phyloP scores from a whole-genome alignment of 495 filamentous ascomycete genomes.

The Penicillium herquei region DNA sequence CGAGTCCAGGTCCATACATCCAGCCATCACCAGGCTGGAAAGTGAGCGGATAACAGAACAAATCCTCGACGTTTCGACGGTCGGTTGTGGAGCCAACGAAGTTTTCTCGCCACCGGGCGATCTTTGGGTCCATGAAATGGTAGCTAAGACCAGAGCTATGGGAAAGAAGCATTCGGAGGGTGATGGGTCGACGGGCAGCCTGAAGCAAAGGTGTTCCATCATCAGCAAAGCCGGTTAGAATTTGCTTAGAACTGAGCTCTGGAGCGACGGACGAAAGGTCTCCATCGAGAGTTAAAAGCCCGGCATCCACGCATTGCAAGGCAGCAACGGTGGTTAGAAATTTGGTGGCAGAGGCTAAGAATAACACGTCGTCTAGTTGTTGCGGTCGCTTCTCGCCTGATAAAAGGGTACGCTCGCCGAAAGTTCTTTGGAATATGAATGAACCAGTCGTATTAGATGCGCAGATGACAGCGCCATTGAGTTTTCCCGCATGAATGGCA shows the following conservation, averaged over 20 bases:
- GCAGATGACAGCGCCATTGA: slow-evolving; percentile 24
- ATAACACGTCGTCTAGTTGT: slow-evolving; percentile 31
- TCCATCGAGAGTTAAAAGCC: slow-evolving; percentile 38
- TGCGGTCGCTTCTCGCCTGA: slow-evolving; percentile 39
- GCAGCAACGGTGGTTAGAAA: slow-evolving; percentile 25
- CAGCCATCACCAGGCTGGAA: slow-evolving; percentile 51
- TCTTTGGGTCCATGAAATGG: slow-evolving; percentile 32
- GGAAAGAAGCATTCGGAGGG: slow-evolving; percentile 45
- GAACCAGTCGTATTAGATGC: slow-evolving; percentile 19
- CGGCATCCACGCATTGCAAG: slow-evolving; percentile 51
- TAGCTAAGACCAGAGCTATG: slow-evolving; percentile 51
- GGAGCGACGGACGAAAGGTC: slow-evolving; percentile 39
- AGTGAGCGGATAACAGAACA: slow-evolving; percentile 35
- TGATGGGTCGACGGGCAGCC: slow-evolving; percentile 31
- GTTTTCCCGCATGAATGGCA: slow-evolving; percentile 25
- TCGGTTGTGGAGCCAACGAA: slow-evolving; percentile 15
- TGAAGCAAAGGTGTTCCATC: slow-evolving; percentile 24
- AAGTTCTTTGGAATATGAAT: slow-evolving; percentile 28
- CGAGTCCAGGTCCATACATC: slow-evolving; percentile 49
- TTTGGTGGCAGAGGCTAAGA: slow-evolving; percentile 26
- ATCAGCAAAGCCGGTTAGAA: slow-evolving; percentile 40
- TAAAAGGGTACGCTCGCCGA: slow-evolving; percentile 33
- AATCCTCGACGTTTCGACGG: slow-evolving; percentile 18
- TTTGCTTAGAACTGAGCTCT: slow-evolving; percentile 34
- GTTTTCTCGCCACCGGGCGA: slow-evolving; percentile 36